A percentile compares a stretch with the other conserved stretches of the same genome.
These are phyloP conservation scores for Heliocybe sulcata DNA, from an alignment of 1,284 basidiomycete species.

Conservation along the genomic window DNA sequence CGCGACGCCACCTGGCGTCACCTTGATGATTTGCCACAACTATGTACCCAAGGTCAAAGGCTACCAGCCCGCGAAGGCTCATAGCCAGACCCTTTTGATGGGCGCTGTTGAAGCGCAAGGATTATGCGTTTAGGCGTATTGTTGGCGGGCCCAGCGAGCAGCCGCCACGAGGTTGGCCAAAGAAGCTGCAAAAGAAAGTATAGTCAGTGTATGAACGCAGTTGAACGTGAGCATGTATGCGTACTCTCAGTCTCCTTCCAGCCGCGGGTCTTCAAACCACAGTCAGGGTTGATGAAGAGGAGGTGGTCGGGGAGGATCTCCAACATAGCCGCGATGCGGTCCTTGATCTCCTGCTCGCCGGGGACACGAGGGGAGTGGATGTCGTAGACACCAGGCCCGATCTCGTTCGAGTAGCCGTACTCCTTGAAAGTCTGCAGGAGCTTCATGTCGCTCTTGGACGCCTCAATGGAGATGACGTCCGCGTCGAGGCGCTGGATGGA, in stretches of 20 bases:
- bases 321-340: constrained; percentile 85
- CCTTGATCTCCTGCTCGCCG: constrained; percentile 88
- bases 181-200: constrained; percentile 36
- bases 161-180: constrained; percentile 86
- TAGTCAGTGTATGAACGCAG: constrained; percentile 3
- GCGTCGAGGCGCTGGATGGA: constrained; percentile 97
- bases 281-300: constrained; percentile 93
- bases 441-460: constrained; percentile 98
- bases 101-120: constrained; percentile 89
- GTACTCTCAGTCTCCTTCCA: constrained; percentile 90
- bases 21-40: constrained; percentile 24
- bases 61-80: constrained; percentile 20
- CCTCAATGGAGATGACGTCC: constrained; percentile 99
- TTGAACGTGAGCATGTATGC: constrained; percentile 3
- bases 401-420: constrained; percentile 96
- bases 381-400: constrained; percentile 98
- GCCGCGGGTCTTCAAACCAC: constrained; percentile 89
- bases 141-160: constrained; percentile 85
- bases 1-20: constrained; percentile 8
- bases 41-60: constrained; percentile 22
- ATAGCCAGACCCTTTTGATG: constrained; percentile 39
- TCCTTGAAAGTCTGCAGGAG: constrained; percentile 93
- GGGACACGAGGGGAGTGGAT: constrained; percentile 99
- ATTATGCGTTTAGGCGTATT: constrained; percentile 55
- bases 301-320: constrained; percentile 72